Evolutionary conservation across 2,329 filamentous ascomycete genomes (phyloP), one percentile per base, ranked within the genome.

Genomic region (Falciphora oryzae): DNA sequence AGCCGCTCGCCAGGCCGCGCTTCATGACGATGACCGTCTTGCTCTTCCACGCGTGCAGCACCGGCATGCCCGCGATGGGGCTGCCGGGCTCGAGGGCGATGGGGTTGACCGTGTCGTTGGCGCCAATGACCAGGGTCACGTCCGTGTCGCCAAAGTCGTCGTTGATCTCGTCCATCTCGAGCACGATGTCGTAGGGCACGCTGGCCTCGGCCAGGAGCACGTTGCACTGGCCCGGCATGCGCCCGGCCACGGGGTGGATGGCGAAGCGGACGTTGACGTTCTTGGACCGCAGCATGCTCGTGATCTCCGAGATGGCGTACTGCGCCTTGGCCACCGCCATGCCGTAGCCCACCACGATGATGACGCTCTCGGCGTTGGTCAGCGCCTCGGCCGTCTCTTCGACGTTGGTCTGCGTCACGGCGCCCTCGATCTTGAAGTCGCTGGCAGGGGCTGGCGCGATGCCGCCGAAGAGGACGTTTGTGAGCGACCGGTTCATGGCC

Each of bases 81-180:
- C 89, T 92, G 38, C 91, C 91, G 6, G 90, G 88, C 74, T 96
- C 91, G 68, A 96, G 78, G 0, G 93, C 92, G 70, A 94, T 94
- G 0, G 93, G 93, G 72, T 97, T 96, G 53, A 96, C 93, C 0
- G 93, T 96, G 71, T 97, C 93, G 70, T 97, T 96, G 11, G 93
- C 93, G 3, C 93, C 93, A 71, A 96, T 96, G 0, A 96, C 92
- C 4, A 96, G 84, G 0, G 91, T 93, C 13, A 96, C 81, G 71
- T 96, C 93, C 0, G 93, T 96, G 32, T 95, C 90, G 8, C 82
- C 76, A 74, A 96, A 97, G 71, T 96, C 92, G 67, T 96, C 92
- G 75, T 96, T 97, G 78, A 96, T 96, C 79, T 97, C 93, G 70
- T 96, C 93, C 92, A 96, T 96, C 77, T 97, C 92, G 59, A 96